Percentiles rank a stretch among this genome's conserved stretches.
These are phyloP conservation scores for Aschersonia sp. DNA, from an alignment of 2,329 filamentous ascomycete species.

Conservation along the genomic window DNA sequence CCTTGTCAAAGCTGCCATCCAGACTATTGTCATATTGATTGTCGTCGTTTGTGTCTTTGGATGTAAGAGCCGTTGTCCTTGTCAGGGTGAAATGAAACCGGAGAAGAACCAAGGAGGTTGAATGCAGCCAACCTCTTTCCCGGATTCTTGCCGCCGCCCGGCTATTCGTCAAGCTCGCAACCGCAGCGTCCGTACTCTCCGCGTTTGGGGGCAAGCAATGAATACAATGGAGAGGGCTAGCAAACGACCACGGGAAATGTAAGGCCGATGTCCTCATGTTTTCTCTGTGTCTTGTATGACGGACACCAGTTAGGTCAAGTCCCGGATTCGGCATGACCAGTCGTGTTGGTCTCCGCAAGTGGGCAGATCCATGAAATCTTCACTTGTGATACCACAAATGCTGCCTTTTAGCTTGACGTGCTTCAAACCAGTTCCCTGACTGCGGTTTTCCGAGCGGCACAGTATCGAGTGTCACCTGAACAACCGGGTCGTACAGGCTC, in stretches of 20 bases:
- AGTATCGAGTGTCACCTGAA: no score
- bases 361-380: no score
- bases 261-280: neutral
- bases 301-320: no score
- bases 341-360: no score
- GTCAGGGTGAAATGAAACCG: neutral
- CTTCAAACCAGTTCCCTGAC: no score
- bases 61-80: neutral
- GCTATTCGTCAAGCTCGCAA: neutral
- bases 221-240: neutral
- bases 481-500: no score
- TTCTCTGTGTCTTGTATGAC: no score
- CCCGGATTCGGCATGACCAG: no score
- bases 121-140: neutral
- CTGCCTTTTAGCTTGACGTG: no score
- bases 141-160: neutral
- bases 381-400: no score
- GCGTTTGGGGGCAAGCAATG: neutral
- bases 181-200: neutral
- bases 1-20: constrained; percentile 1
- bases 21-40: neutral
- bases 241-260: neutral
- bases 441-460: no score
- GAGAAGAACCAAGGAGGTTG: neutral
- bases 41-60: neutral